A percentile compares a stretch with the other conserved stretches of the same genome.
Conservation (phyloP, 2,329 filamentous ascomycete genomes). For the Hypoxylon sp. region DNA sequence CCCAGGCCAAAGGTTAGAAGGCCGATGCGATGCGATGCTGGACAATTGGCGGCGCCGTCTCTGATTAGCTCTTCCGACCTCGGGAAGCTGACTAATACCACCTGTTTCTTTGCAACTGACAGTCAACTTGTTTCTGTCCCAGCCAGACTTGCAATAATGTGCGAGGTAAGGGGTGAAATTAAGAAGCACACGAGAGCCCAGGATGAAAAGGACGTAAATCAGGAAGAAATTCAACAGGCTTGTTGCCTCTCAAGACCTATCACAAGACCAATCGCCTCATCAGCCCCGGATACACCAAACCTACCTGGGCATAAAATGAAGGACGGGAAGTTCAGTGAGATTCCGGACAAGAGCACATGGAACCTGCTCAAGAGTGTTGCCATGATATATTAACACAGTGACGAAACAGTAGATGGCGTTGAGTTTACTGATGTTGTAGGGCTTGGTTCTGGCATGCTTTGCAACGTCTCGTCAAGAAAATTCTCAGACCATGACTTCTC, state of each 20-base stretch:
- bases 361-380: constrained; percentile 72
- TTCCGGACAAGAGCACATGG: constrained; percentile 81
- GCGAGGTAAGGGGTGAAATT: constrained; percentile 69
- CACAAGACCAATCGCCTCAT: constrained; percentile 82
- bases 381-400: constrained; percentile 90
- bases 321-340: constrained; percentile 84
- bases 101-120: constrained; percentile 19
- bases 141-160: no score
- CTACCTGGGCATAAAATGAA: constrained; percentile 66
- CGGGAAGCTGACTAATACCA: no score
- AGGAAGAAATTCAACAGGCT: constrained; percentile 76
- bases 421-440: constrained; percentile 80
- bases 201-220: constrained; percentile 56
- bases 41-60: constrained; percentile 14
- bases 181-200: constrained; percentile 59
- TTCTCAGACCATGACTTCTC: constrained; percentile 82
- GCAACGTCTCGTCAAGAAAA: constrained; percentile 85
- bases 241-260: constrained; percentile 88
- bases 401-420: constrained; percentile 93
- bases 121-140: constrained; percentile 15
- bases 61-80: constrained; percentile 31
- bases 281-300: constrained; percentile 80
- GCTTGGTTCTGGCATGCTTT: constrained; percentile 78
- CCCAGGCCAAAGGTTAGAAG: constrained; percentile 15
- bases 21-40: constrained; percentile 17